A percentile compares a stretch with the other conserved stretches of the same genome.
Evolutionary conservation across 2,329 filamentous ascomycete genomes (phyloP).

Genomic region (Aureobasidium namibiae): DNA sequence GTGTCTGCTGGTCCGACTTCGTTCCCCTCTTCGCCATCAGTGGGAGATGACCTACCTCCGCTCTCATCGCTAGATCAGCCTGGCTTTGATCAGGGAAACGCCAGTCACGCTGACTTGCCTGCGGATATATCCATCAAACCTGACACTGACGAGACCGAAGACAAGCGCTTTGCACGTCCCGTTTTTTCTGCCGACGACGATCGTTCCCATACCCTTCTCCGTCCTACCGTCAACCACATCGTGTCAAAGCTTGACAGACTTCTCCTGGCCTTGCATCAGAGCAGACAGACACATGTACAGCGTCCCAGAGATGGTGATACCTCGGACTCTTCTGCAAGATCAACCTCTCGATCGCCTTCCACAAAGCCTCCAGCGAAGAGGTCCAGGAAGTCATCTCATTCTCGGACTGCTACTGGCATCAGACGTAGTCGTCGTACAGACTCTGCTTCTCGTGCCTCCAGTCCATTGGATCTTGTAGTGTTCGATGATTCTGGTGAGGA

Average conservation of each 20-base stretch:
- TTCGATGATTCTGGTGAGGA: conserved; percentile 6
- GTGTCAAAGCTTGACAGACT: conserved; percentile 61
- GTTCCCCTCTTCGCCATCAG: neutral
- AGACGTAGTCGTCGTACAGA: neutral
- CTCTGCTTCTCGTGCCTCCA: neutral
- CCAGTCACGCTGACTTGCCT: neutral
- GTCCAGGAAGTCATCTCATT: neutral
- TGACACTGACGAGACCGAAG: conserved; percentile 3
- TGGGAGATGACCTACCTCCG: neutral
- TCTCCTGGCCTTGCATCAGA: conserved; percentile 60
- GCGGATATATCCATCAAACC: neutral
- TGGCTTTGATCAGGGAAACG: neutral
- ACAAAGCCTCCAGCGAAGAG: neutral
- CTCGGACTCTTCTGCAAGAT: neutral
- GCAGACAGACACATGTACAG: conserved; percentile 19
- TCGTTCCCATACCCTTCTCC: conserved; percentile 53
- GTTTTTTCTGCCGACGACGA: conserved; percentile 64
- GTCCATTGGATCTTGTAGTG: neutral
- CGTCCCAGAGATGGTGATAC: conserved; percentile 5
- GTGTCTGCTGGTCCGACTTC: neutral
- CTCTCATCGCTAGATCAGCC: neutral
- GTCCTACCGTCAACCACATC: conserved; percentile 62
- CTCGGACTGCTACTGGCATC: neutral
- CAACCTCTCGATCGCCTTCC: neutral
- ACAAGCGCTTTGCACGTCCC: conserved; percentile 30